Evolutionary conservation across 805 yeast genomes (phyloP).

Genomic region (Brettanomyces nanus): DNA sequence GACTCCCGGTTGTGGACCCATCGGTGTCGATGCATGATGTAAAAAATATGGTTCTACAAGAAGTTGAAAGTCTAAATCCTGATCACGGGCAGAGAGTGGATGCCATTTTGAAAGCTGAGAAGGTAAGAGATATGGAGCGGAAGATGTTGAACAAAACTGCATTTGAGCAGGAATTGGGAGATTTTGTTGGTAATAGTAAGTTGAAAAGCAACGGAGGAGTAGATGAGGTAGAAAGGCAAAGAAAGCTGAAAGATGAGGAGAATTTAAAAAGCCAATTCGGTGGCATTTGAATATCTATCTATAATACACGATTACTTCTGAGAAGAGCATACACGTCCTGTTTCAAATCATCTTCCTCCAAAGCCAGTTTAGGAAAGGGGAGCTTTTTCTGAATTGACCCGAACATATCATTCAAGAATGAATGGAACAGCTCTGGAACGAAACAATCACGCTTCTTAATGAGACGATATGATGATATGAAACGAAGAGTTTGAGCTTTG

Average conservation of each 20-base stretch:
- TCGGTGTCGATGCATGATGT: conserved; percentile 50
- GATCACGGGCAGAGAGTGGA: conserved; percentile 79
- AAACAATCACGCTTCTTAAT: conserved; percentile 6
- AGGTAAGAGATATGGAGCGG: conserved; percentile 63
- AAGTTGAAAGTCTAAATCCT: conserved; percentile 73
- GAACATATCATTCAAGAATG: too few relatives aligned
- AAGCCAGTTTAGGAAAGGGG: too few relatives aligned
- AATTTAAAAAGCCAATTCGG: conserved; percentile 49
- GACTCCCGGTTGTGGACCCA: conserved; percentile 38
- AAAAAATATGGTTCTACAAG: conserved; percentile 71
- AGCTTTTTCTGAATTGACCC: too few relatives aligned
- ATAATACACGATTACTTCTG: not conserved
- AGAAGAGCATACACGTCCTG: not conserved
- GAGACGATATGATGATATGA: conserved; percentile 12
- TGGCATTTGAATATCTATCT: not conserved
- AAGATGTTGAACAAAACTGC: conserved; percentile 48
- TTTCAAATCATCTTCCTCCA: not conserved
- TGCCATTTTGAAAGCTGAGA: conserved; percentile 85
- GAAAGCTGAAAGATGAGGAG: conserved; percentile 62
- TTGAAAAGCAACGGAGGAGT: conserved; percentile 83
- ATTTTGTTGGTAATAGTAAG: conserved; percentile 70
- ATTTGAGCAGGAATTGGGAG: conserved; percentile 79
- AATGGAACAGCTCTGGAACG: too few relatives aligned
- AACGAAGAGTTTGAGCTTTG: conserved; percentile 12
- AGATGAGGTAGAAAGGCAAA: conserved; percentile 69